Evolutionary conservation across 225 moss, liverwort and hornwort genomes (phyloP), one percentile per base, ranked within the genome.

Genomic region (Antitrichia curtipendula): DNA sequence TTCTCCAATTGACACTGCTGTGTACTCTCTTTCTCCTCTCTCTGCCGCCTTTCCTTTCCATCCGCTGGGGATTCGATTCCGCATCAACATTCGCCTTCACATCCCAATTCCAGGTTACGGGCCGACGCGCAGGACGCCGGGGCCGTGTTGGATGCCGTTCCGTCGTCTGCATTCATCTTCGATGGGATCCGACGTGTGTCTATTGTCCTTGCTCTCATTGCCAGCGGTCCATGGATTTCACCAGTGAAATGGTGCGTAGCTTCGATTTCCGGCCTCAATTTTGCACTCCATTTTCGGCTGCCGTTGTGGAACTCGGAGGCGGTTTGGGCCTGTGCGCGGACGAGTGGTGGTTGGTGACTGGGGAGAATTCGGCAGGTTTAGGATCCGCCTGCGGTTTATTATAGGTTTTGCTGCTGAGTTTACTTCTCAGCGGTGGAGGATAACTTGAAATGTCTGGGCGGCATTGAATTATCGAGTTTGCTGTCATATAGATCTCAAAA

Each of bases 111-210:
- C 72, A 28, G 84, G 72, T 54, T 34, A 72, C 79, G 56, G 36
- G 80, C 29, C 28, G 72, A 60, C 29, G 81, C 43, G 64, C 75
- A 53, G 73, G 75, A 64, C 87, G 75, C 41, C 43, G 25, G 75
- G 78, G 81, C 75, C 43, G 85, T 64, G 64, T 56, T 62, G 85
- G 85, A 85, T 89, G 85, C 64, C 74, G 85, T 57, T 75, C 65
- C 80, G 28, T 80, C 57, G 73, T 66, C 77, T 61, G 86, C 86
- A 89, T 86, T 85, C 34, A 0, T 36, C 81, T 70, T 86, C 89
- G 65, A 89, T 86, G 89, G 89, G 89, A 86, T 89, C 89, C 82
- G 86, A 86, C 77, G 86, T 89, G 34, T 82, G 86, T 53, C 82
- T 82, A 41, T 63, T 85, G 69, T 15, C 45, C 53, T 62, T 79